Percentiles rank a stretch among this genome's conserved stretches.
phyloP scores from a whole-genome alignment of 257 asterid species.

The Nemophila menziesii region DNA sequence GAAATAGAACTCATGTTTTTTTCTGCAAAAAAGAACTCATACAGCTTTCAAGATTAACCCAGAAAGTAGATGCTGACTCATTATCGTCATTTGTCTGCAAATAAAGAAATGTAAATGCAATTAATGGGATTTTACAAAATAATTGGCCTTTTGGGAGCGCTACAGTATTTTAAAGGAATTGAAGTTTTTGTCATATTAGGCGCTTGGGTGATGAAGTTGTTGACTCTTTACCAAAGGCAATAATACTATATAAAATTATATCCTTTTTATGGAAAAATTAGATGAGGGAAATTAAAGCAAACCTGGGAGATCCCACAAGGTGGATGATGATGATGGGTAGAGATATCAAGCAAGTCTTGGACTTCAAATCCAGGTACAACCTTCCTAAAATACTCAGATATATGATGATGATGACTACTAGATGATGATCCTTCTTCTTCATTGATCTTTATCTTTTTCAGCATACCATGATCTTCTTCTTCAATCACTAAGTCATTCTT shows the following conservation, averaged over 20 bases:
- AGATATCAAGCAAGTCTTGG: constrained; percentile 49
- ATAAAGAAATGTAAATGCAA: background rate
- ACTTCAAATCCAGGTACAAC: constrained; percentile 63
- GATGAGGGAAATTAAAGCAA: constrained; percentile 3
- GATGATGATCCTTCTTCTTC: constrained; percentile 18
- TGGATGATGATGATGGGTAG: constrained; percentile 6
- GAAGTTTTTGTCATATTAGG: too few relatives aligned
- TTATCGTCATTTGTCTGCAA: constrained; percentile 35
- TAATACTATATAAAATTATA: background rate
- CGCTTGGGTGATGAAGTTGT: too few relatives aligned
- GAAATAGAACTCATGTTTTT: constrained; percentile 4
- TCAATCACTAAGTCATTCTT: background rate
- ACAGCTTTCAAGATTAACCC: constrained; percentile 26
- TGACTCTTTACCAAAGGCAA: too few relatives aligned
- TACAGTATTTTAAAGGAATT: too few relatives aligned
- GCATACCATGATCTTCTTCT: constrained; percentile 2
- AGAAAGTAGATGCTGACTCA: constrained; percentile 23
- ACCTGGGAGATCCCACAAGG: constrained; percentile 33
- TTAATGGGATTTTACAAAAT: background rate
- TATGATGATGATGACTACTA: too few relatives aligned
- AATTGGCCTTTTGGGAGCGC: too few relatives aligned
- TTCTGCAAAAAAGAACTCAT: constrained; percentile 21
- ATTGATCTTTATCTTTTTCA: background rate
- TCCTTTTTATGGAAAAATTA: background rate
- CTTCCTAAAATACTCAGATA: constrained; percentile 48